phyloP scores from a whole-genome alignment of 306 rosid species.

The Hippophae tibetana region DNA sequence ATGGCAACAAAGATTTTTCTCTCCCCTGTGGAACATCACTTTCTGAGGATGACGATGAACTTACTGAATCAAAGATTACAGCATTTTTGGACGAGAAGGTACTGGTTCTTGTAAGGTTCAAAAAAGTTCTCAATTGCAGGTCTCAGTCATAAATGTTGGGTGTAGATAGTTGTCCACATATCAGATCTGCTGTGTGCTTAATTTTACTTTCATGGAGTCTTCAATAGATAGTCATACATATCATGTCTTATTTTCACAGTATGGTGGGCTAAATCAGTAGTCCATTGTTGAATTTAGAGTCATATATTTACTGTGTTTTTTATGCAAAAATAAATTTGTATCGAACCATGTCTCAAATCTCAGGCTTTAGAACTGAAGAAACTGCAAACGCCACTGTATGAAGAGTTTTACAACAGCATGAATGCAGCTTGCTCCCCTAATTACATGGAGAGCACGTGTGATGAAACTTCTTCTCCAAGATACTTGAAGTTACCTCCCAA shows the following conservation, averaged over 20 bases:
- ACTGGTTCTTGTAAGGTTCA: constrained; percentile 17
- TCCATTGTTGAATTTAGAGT: neutral
- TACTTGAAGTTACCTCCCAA: constrained; percentile 92
- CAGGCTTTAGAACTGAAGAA: constrained; percentile 97
- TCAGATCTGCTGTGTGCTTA: neutral
- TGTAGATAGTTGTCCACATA: neutral
- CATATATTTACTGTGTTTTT: constrained; percentile 4
- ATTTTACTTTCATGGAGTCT: neutral
- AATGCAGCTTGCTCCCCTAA: constrained; percentile 59
- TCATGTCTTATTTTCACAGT: neutral
- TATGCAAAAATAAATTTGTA: constrained; percentile 14
- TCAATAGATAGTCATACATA: neutral
- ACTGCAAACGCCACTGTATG: constrained; percentile 83
- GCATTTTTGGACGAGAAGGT: constrained; percentile 98
- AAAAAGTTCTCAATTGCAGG: neutral
- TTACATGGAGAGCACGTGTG: constrained; percentile 40
- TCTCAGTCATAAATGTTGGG: neutral
- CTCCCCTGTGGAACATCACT: constrained; percentile 58
- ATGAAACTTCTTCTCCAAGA: constrained; percentile 45
- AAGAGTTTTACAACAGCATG: constrained; percentile 87
- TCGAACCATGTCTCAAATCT: constrained; percentile 6
- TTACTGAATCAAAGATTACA: constrained; percentile 81
- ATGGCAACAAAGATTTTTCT: constrained; percentile 49
- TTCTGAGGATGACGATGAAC: constrained; percentile 87
- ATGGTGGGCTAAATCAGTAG: neutral